Evolutionary conservation across 306 rosid species (phyloP).

Genomic region (Vicia villosa): DNA sequence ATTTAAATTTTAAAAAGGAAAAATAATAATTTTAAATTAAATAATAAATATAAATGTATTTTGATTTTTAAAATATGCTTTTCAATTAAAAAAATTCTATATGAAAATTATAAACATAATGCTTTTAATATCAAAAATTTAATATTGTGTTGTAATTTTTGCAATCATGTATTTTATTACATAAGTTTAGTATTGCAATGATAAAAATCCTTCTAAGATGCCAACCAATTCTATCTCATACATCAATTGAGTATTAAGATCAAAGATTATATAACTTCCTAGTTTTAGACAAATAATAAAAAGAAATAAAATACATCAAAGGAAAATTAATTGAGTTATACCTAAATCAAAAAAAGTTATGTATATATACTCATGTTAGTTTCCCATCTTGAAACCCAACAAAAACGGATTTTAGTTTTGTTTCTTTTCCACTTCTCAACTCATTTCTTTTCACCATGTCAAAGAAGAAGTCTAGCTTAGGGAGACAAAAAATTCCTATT

Average conservation of each 20-base stretch:
- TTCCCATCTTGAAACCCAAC: conserved; percentile 21
- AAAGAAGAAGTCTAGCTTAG: conserved; percentile 51
- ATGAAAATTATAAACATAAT: background rate
- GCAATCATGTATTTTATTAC: background rate
- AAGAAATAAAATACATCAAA: conserved; percentile 42
- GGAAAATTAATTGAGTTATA: conserved; percentile 31
- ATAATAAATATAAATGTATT: background rate
- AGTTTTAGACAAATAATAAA: conserved; percentile 36
- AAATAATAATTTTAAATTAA: background rate
- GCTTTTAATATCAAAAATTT: background rate
- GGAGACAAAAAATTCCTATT: conserved; percentile 61
- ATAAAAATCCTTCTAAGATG: background rate
- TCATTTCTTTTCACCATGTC: conserved; percentile 30
- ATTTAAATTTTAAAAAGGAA: background rate
- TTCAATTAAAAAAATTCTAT: background rate
- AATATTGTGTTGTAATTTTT: conserved; percentile 8
- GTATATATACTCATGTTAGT: conserved; percentile 39
- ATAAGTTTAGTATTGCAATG: conserved; percentile 22
- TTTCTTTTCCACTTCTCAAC: background rate
- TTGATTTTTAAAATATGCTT: background rate
- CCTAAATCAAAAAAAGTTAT: conserved; percentile 36
- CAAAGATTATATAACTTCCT: conserved; percentile 46
- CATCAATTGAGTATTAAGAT: conserved; percentile 31
- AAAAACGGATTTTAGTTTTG: background rate
- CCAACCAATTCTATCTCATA: conserved; percentile 18